Base-by-base conservation (phyloP, 164 flowering plant genomes). In the Magnolia sinica region DNA sequence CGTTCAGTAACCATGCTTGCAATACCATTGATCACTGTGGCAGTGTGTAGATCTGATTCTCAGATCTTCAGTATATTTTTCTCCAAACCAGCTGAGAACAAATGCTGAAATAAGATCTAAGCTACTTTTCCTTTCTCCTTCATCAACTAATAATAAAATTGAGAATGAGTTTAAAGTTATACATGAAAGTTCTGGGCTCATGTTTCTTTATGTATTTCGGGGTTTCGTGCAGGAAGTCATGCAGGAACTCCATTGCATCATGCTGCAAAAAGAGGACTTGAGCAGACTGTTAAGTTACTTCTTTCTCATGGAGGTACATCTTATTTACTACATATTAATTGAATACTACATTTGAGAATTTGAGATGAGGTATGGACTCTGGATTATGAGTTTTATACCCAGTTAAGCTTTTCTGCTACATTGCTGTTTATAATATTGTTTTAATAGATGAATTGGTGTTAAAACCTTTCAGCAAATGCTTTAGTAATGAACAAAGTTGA, bases 221-320 rank as follows among this genome's bases (percentile, higher is more conserved):
- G 99, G 97, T 49, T 85, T 89, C 29, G 29, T 27, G 29, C 29
- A 27, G 29, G 29, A 27, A 27, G 29, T 75, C 87, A 88, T 76
- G 93, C 83, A 9, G 99, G 98, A 65, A 96, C 99, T 69, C 95
- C 99, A 50, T 83, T 96, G 65, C 99, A 96, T 85, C 98, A 96
- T 84, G 98, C 99, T 13, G 97, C 97, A 19, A 92, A 92, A 83
- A 88, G 91, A 80, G 98, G 99, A 67, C 90, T 91, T 64, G 88
- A 86, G 4, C 79, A 79, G 29, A 89, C 87, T 77, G 97, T 92
- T 45, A 89, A 84, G 79, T 86, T 96, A 76, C 96, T 96, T 85
- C 91, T 96, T 72, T 87, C 91, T 4, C 78, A 84, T 83, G 95
- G 97, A 89, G 98, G 99, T 94, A 23, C 7, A 78, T 16, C n/a